Percentiles rank a stretch among this genome's conserved stretches.
Conservation (phyloP, 225 moss, liverwort and hornwort species). For the Bryum argenteum region DNA sequence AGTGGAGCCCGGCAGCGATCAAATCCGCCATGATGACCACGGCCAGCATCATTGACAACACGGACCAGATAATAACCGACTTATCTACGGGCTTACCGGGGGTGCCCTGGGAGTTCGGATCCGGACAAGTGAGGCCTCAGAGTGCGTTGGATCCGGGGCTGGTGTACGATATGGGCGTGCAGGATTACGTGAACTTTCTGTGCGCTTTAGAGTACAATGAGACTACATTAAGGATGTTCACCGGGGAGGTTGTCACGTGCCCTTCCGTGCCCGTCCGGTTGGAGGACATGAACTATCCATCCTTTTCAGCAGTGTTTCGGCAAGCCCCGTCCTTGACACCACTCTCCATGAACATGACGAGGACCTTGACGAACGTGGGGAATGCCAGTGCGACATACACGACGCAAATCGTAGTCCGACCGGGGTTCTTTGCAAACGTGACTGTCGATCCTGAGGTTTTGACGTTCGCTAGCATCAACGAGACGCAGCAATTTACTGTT, state of each 20-base stretch:
- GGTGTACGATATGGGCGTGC: conserved; percentile 42
- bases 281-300: conserved; percentile 70
- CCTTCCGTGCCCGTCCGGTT: conserved; percentile 10
- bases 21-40: conserved; percentile 59
- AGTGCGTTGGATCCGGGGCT: conserved; percentile 61
- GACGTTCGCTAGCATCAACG: conserved; percentile 17
- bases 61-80: not conserved
- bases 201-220: conserved; percentile 41
- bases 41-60: conserved; percentile 16
- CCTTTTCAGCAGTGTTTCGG: conserved; percentile 37
- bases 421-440: conserved; percentile 5
- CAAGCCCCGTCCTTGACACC: not conserved
- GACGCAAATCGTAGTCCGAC: not conserved
- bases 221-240: conserved; percentile 12
- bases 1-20: conserved; percentile 55
- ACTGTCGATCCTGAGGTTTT: conserved; percentile 33
- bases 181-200: conserved; percentile 52
- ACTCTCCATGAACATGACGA: conserved; percentile 23
- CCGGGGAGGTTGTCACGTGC: conserved; percentile 31
- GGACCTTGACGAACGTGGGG: conserved; percentile 60
- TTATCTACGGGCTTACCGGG: not conserved
- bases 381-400: conserved; percentile 27
- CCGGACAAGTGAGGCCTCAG: conserved; percentile 50
- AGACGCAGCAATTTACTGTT: conserved; percentile 31
- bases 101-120: conserved; percentile 42